Base-by-base conservation (phyloP, 352 stramenopile genomes). In the Phytophthora hibernalis region DNA sequence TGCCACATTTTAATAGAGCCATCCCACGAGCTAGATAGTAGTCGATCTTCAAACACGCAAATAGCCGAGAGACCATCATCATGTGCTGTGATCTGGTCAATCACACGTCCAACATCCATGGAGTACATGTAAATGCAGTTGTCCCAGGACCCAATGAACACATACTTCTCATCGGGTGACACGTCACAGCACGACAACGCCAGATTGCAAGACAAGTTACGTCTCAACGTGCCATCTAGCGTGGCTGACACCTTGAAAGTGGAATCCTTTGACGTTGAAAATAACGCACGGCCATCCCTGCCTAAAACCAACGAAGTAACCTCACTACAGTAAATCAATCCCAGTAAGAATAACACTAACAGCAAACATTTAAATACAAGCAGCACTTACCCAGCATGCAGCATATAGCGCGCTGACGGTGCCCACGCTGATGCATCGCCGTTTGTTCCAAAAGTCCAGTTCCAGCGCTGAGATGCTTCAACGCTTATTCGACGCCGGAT, bases 121-220 rank as follows among this genome's bases (percentile, higher is more conserved):
- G 85, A 93, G 48, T 93, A 94, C 87, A 96, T 95, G 74, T 95
- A 95, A 37, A 96, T 79, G 45, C 82, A 89, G 52, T 89, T 89
- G 65, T 96, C 89, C 81, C 74, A 90, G 16, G 85, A 93, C 5
- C 87, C 87, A 53, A 96, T 76, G 33, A 96, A 92, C 18, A 93
- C 82, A 47, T 85, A 88, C 57, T 93, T 94, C 67, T 96, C 89
- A 47, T 95, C 87, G 0, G 72, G 66, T 3, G 87, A 95, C 7
- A 95, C 74, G 35, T 90, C 87, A 54, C 86, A 94, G 44, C 85
- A 92, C 11, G 83, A 90, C n/a, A 94, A 54, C 15, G 85, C 85
- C 10, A 93, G 22, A 33, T 91, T 91, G 65, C 85, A 93, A n/a
- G 81, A 90, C 47, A 91, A 56, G 43, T 89, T 92, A 1, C 83